phyloP scores from a whole-genome alignment of 768 basidiomycete species.

The Asterophora lycoperdoides region DNA sequence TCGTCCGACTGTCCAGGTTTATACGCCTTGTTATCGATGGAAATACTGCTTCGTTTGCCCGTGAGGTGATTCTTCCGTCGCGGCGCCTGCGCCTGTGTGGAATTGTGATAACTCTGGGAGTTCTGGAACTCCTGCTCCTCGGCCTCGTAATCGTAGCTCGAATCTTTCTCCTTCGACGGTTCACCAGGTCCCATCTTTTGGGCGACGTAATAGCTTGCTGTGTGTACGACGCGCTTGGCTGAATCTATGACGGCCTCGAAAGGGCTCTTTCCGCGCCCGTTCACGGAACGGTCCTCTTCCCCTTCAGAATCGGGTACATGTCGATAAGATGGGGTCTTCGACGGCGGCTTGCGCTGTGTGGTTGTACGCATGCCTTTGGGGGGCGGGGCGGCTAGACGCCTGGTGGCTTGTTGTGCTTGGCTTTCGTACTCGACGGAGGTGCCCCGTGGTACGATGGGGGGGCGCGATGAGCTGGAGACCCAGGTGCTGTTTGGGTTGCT shows the following conservation, averaged over 20 bases:
- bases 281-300: slow-evolving; percentile 39
- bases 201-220: slow-evolving; percentile 63
- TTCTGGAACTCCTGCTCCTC: slow-evolving; percentile 66
- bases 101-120: slow-evolving; percentile 20
- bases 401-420: slow-evolving; percentile 46
- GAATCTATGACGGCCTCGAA: slow-evolving; percentile 56
- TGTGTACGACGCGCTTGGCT: slow-evolving; percentile 47
- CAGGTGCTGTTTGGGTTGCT: slow-evolving; percentile 59
- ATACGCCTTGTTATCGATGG: slow-evolving; percentile 79
- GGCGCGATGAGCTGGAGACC: slow-evolving; percentile 57
- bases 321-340: slow-evolving; percentile 50
- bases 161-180: slow-evolving; percentile 32
- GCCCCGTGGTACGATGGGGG: slow-evolving; percentile 52
- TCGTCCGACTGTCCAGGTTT: slow-evolving; percentile 60
- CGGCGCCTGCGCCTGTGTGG: neutral
- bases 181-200: slow-evolving; percentile 55
- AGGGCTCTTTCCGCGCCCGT: slow-evolving; percentile 63
- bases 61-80: slow-evolving; percentile 21
- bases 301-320: slow-evolving; percentile 69
- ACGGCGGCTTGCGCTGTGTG: slow-evolving; percentile 42
- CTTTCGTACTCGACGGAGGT: slow-evolving; percentile 80
- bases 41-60: slow-evolving; percentile 59
- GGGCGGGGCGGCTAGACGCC: slow-evolving; percentile 63
- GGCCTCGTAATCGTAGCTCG: slow-evolving; percentile 73
- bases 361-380: slow-evolving; percentile 27